These are phyloP conservation scores for Colletotrichum chlorophyti DNA, from an alignment of 2,329 filamentous ascomycete species.

Conservation along the genomic window DNA sequence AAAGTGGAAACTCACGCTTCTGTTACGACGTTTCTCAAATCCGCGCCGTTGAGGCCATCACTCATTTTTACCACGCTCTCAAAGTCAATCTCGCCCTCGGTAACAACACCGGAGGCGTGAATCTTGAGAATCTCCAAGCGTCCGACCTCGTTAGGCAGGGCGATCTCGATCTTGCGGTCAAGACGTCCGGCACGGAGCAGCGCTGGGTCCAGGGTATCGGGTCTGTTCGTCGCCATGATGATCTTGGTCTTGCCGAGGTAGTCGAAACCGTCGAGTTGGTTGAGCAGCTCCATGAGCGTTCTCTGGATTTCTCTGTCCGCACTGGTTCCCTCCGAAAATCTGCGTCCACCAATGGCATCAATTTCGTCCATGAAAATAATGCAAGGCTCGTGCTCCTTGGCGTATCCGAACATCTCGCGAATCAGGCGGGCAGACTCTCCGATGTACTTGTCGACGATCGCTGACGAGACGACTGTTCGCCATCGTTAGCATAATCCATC, in stretches of 20 bases:
- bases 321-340: slow-evolving; percentile 96
- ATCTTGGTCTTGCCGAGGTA: slow-evolving; percentile 99
- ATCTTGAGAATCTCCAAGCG: slow-evolving; percentile 98
- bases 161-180: slow-evolving; percentile 98
- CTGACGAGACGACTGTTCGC: slow-evolving; percentile 86
- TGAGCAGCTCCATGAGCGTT: slow-evolving; percentile 97
- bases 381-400: slow-evolving; percentile 98
- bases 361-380: slow-evolving; percentile 99
- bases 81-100: slow-evolving; percentile 96
- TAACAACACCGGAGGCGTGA: slow-evolving; percentile 83
- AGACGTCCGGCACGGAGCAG: slow-evolving; percentile 90
- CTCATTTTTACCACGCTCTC: slow-evolving; percentile 99
- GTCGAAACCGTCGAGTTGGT: slow-evolving; percentile 98
- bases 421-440: slow-evolving; percentile 97
- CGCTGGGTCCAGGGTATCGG: slow-evolving; percentile 93
- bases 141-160: slow-evolving; percentile 95
- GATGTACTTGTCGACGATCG: slow-evolving; percentile 99
- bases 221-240: slow-evolving; percentile 99
- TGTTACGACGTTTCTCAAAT: slow-evolving; percentile 96
- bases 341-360: slow-evolving; percentile 94
- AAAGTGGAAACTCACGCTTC: slow-evolving; percentile 79
- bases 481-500: slow-evolving; percentile 25
- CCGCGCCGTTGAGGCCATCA: slow-evolving; percentile 95
- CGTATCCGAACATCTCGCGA: slow-evolving; percentile 99
- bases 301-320: slow-evolving; percentile 98